Conservation (phyloP, 1,284 basidiomycete genomes). For the Cutaneotrichosporon sp. region DNA sequence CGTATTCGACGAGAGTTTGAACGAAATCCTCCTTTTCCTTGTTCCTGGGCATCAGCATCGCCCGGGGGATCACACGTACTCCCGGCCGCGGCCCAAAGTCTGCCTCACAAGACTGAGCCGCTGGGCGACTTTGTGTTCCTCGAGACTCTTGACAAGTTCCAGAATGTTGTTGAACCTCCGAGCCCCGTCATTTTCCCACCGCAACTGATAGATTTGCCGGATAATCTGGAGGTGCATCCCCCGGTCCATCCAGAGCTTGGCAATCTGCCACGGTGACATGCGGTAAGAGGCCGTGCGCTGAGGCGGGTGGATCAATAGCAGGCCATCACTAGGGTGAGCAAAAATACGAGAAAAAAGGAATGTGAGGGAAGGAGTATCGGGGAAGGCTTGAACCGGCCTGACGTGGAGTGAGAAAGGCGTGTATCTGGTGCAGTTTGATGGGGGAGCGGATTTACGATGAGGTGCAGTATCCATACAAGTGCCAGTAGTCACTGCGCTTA, state of each 20-base stretch:
- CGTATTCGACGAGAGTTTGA: neutral
- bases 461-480: neutral
- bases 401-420: neutral
- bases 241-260: conserved; percentile 1
- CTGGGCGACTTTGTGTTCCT: neutral
- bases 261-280: neutral
- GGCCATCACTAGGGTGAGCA: conserved; percentile 1
- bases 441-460: too few relatives aligned
- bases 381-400: neutral
- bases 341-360: too few relatives aligned
- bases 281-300: neutral
- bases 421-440: too few relatives aligned
- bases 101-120: neutral
- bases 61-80: neutral
- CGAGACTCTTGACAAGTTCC: neutral
- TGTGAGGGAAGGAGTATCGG: neutral
- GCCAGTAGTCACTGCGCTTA: neutral
- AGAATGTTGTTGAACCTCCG: neutral
- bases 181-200: neutral
- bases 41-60: neutral
- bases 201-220: neutral
- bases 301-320: neutral
- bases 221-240: conserved; percentile 7
- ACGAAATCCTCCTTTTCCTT: neutral
- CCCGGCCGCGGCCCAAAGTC: neutral